Percentiles rank a stretch among this genome's conserved stretches.
These are phyloP conservation scores for Debaryomyces prosopidis DNA, from an alignment of 805 yeast species.

Conservation along the genomic window DNA sequence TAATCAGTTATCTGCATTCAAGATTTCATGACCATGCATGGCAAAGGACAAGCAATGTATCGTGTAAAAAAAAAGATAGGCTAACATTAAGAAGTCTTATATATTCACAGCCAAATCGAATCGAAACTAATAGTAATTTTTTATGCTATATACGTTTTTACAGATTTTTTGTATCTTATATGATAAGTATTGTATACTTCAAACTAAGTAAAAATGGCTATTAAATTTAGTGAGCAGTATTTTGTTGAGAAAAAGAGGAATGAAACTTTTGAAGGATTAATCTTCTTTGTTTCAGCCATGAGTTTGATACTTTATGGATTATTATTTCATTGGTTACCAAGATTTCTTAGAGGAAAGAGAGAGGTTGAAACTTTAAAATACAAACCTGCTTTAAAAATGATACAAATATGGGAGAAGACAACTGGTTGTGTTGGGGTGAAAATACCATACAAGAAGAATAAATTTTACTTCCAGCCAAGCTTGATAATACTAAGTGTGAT, in stretches of 20 bases:
- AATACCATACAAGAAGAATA: conserved; percentile 16
- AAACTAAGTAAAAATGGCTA: conserved; percentile 7
- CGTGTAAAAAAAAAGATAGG: no score
- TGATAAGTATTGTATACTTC: neutral
- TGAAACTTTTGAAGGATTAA: conserved; percentile 35
- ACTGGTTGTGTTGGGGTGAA: conserved; percentile 26
- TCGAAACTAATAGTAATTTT: no score
- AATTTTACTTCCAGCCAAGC: conserved; percentile 43
- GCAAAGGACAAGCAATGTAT: no score
- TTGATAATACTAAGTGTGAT: conserved; percentile 25
- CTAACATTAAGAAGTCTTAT: no score
- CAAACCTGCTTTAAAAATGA: conserved; percentile 22
- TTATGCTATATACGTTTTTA: neutral
- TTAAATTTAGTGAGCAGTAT: conserved; percentile 39
- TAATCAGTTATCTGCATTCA: no score
- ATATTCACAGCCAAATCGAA: no score
- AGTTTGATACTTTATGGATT: conserved; percentile 38
- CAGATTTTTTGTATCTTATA: neutral
- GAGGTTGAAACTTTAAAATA: conserved; percentile 11
- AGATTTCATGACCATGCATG: no score
- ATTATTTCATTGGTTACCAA: conserved; percentile 45
- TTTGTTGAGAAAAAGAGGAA: conserved; percentile 39
- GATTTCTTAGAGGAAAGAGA: conserved; percentile 26
- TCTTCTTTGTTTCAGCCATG: conserved; percentile 24
- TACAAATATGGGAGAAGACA: conserved; percentile 27